Evolutionary conservation across 2,329 filamentous ascomycete species (phyloP).

Genomic region (Colletotrichum coccodes): DNA sequence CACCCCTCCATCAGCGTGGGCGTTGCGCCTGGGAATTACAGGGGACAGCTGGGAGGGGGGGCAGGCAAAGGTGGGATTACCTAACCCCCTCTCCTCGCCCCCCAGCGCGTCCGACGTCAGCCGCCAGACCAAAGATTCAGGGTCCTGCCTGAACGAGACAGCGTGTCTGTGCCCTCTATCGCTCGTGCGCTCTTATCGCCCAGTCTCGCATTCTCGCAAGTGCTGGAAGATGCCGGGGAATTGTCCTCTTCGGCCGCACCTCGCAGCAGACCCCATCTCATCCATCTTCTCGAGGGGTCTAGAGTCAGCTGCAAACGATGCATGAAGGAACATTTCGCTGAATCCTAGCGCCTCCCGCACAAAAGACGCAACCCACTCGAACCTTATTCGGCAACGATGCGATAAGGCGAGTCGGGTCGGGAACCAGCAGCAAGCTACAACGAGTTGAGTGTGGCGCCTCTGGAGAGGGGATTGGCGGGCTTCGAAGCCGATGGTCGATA

Average conservation of each 20-base stretch:
- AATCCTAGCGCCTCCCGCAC: constrained; percentile 24
- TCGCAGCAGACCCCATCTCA: neutral
- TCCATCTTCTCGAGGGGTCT: neutral
- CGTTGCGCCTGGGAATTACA: neutral
- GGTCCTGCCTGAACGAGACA: constrained; percentile 15
- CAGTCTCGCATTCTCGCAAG: neutral
- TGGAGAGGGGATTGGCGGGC: neutral
- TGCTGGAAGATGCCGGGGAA: constrained; percentile 13
- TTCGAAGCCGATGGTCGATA: neutral
- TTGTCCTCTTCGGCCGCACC: neutral
- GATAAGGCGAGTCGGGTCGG: constrained; percentile 1
- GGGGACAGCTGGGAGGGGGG: neutral
- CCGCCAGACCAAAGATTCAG: constrained; percentile 16
- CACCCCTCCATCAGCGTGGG: constrained; percentile 1
- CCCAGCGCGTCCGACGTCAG: constrained; percentile 9
- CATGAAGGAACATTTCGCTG: constrained; percentile 21
- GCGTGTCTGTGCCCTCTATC: neutral
- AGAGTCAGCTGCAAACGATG: constrained; percentile 16
- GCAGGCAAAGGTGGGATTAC: constrained; percentile 9
- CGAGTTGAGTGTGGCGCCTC: neutral
- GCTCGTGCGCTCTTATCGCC: neutral
- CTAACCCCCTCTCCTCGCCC: constrained; percentile 6
- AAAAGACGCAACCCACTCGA: constrained; percentile 27
- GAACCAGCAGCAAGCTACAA: neutral
- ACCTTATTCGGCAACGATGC: constrained; percentile 18